Conservation (phyloP, 2,329 filamentous ascomycete genomes). For the Botrytis pseudocinerea region DNA sequence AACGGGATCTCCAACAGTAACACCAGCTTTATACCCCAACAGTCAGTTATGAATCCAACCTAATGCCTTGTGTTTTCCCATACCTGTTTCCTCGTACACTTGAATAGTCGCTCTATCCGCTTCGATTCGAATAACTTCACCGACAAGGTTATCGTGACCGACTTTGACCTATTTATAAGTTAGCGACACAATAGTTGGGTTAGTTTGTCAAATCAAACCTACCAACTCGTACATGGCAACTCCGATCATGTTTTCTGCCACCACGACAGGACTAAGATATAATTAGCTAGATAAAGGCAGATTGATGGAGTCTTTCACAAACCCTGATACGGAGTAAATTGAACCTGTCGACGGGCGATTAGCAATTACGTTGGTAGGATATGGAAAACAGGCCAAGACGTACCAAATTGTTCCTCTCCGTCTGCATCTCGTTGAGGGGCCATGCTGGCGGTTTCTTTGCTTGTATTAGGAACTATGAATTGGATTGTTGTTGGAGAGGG, state of each 20-base stretch:
- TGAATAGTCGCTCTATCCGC: slow-evolving; percentile 95
- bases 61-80: slow-evolving; percentile 32
- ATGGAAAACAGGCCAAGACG: slow-evolving; percentile 31
- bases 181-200: background rate
- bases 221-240: slow-evolving; percentile 99
- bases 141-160: slow-evolving; percentile 86
- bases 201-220: slow-evolving; percentile 20
- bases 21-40: slow-evolving; percentile 65
- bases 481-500: slow-evolving; percentile 38
- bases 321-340: slow-evolving; percentile 72
- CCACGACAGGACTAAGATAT: slow-evolving; percentile 75
- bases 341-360: slow-evolving; percentile 46
- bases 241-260: slow-evolving; percentile 97
- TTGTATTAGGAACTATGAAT: slow-evolving; percentile 26
- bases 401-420: slow-evolving; percentile 58
- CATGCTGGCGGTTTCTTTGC: slow-evolving; percentile 41
- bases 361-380: slow-evolving; percentile 27
- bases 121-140: slow-evolving; percentile 97
- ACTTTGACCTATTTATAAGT: slow-evolving; percentile 72
- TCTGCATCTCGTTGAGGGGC: slow-evolving; percentile 45
- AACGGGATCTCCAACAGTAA: slow-evolving; percentile 94
- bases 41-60: slow-evolving; percentile 10
- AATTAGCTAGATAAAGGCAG: slow-evolving; percentile 26
- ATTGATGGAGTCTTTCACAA: slow-evolving; percentile 33
- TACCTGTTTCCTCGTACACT: slow-evolving; percentile 98